A percentile compares a stretch with the other conserved stretches of the same genome.
phyloP scores from a whole-genome alignment of 164 flowering plant genomes.

The Tinospora cordifolia region DNA sequence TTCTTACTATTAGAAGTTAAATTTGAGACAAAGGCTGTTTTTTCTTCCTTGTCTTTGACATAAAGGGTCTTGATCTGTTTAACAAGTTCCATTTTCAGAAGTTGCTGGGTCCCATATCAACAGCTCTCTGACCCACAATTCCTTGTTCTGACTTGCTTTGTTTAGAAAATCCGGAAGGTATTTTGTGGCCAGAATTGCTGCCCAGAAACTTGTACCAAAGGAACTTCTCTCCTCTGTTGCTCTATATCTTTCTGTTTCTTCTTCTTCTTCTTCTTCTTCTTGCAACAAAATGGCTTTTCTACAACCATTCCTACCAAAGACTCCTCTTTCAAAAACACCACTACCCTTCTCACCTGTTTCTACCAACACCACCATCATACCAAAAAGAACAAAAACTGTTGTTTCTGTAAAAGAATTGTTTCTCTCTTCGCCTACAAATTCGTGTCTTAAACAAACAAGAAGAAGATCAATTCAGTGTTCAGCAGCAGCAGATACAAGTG shows the following conservation, averaged over 20 bases:
- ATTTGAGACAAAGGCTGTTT: too few species aligned
- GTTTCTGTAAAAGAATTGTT: slow-evolving; percentile 9
- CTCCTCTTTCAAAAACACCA: slow-evolving; percentile 13
- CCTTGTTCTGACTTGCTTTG: background rate
- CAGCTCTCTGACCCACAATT: background rate
- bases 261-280: slow-evolving; percentile 2
- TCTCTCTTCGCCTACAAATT: slow-evolving; percentile 3
- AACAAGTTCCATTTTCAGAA: background rate
- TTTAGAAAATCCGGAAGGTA: background rate
- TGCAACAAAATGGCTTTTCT: slow-evolving; percentile 13
- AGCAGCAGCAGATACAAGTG: slow-evolving; percentile 29
- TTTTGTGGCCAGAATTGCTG: slow-evolving; percentile 15
- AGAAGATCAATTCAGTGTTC: slow-evolving; percentile 10
- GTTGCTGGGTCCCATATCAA: background rate
- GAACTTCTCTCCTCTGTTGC: background rate
- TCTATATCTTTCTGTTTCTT: background rate
- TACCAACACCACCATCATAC: slow-evolving; percentile 9
- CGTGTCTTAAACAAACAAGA: slow-evolving; percentile 1
- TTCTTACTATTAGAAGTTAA: too few species aligned
- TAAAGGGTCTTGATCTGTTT: background rate
- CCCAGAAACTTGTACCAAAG: background rate
- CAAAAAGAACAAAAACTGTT: slow-evolving; percentile 11
- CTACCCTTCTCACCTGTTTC: slow-evolving; percentile 15
- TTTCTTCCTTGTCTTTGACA: too few species aligned
- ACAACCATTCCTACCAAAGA: slow-evolving; percentile 12